phyloP scores from a whole-genome alignment of 768 basidiomycete species.

The Coprinellus micaceus region DNA sequence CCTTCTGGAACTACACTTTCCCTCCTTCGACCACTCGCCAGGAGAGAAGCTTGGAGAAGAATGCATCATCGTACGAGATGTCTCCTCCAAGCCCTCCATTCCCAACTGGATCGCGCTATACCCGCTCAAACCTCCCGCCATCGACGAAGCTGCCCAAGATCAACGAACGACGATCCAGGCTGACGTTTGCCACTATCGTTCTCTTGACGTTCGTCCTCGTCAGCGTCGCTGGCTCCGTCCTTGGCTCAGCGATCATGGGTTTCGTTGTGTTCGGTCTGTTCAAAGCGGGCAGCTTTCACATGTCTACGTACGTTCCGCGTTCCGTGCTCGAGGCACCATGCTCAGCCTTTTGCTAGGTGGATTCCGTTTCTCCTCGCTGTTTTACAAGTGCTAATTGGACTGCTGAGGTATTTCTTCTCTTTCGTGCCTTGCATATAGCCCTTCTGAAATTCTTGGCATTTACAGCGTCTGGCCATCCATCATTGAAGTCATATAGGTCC shows the following conservation, averaged over 20 bases:
- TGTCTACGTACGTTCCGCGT: conserved; percentile 43
- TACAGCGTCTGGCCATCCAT: conserved; percentile 42
- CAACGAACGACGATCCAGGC: conserved; percentile 40
- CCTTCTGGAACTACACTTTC: conserved; percentile 50
- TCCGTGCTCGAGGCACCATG: background rate
- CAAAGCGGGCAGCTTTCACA: conserved; percentile 41
- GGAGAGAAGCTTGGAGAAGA: background rate
- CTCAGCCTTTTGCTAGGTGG: conserved; percentile 30
- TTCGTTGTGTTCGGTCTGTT: conserved; percentile 44
- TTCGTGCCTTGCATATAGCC: background rate
- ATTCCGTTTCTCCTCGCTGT: conserved; percentile 44
- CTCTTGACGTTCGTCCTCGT: conserved; percentile 38
- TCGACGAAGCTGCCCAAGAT: conserved; percentile 18
- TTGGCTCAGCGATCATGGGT: conserved; percentile 45
- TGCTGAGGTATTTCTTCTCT: conserved; percentile 31
- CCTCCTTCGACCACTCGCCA: conserved; percentile 27
- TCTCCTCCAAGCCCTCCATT: background rate
- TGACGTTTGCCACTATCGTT: conserved; percentile 45
- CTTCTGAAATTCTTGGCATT: background rate
- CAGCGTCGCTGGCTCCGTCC: conserved; percentile 42
- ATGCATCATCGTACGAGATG: background rate
- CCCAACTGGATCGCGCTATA: conserved; percentile 6
- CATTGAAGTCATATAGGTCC: conserved; percentile 37
- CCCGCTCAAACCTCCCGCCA: conserved; percentile 3
- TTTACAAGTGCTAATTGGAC: conserved; percentile 39